Base-by-base conservation (phyloP, 1,284 basidiomycete genomes). In the Sporisorium exsertum region DNA sequence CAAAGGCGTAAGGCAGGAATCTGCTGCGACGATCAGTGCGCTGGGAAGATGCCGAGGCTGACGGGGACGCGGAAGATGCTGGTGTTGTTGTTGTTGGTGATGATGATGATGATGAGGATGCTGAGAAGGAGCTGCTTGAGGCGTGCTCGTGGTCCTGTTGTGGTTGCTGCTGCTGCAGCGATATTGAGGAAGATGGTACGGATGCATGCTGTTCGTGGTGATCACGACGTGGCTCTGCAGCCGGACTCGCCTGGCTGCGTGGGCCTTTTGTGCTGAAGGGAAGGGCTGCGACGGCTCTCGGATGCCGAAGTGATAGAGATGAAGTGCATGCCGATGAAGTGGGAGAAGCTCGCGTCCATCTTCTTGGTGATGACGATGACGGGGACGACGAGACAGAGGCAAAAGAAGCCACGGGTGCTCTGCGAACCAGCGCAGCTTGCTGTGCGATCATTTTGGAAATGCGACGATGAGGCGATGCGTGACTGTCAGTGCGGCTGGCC, bases 1-100 rank as follows among this genome's bases (percentile, higher is more conserved):
- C 71, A 46, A 67, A 73, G 5, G 71, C 60, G 42, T 64, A 70
- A n/a, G 73, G 64, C 61, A 72, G 61, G 55, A 68, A 72, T 8
- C 64, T 26, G 13, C 32, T 20, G 32, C 62, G 69, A 15, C 62
- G 58, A 22, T 72, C 68, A 16, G 37, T 67, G 40, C 64, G 59
- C 24, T 56, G 59, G 20, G 69, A 43, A 15, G 68, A 58, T 40
- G 69, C 8, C 10, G 65, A 59, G 27, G 66, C 53, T 32, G 57
- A 46, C 18, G 59, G 55, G 20, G 57, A 43, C 33, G 59, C 22
- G 26, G 53, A 16, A 5, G 57, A 26, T 29, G 52, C 18, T 27
- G 46, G 27, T 7, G 61, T 16, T 8, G 57, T 15, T 43, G 52
- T 18, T 27, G 46, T 10, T n/a, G n/a, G n/a, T n/a, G n/a, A 46